Percentiles rank a stretch among this genome's conserved stretches.
Conservation (phyloP, 306 rosid genomes). For the Cercis canadensis region DNA sequence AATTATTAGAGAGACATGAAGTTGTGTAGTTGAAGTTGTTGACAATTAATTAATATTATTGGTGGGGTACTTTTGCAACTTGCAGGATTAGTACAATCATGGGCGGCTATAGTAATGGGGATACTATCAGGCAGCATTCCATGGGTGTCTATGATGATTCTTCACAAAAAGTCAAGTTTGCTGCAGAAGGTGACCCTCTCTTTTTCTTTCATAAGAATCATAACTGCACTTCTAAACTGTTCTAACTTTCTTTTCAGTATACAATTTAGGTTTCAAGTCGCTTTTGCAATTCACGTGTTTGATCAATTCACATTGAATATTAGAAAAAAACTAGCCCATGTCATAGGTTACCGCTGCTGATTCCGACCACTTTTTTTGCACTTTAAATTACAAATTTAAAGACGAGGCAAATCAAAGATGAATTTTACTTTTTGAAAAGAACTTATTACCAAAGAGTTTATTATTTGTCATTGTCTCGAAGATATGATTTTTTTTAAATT, state of each 20-base stretch:
- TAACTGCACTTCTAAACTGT: too few species aligned
- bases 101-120: constrained; percentile 98
- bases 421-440: too few species aligned
- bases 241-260: too few species aligned
- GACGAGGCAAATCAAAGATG: too few species aligned
- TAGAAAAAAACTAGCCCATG: constrained; percentile 1
- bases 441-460: too few species aligned
- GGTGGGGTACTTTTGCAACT: not conserved
- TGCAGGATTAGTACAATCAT: constrained; percentile 87
- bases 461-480: too few species aligned
- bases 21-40: constrained; percentile 21
- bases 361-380: constrained; percentile 1
- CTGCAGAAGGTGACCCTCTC: constrained; percentile 62
- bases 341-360: not conserved
- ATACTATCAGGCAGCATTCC: constrained; percentile 79
- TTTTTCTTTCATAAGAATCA: not conserved
- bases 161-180: constrained; percentile 75
- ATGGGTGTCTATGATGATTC: constrained; percentile 91
- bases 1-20: not conserved
- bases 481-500: too few species aligned
- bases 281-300: constrained; percentile 10
- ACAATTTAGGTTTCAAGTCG: not conserved
- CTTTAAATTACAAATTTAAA: too few species aligned
- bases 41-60: constrained; percentile 12
- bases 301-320: constrained; percentile 3